Conservation (phyloP, 1,284 basidiomycete species). For the Pseudozyma sp. region DNA sequence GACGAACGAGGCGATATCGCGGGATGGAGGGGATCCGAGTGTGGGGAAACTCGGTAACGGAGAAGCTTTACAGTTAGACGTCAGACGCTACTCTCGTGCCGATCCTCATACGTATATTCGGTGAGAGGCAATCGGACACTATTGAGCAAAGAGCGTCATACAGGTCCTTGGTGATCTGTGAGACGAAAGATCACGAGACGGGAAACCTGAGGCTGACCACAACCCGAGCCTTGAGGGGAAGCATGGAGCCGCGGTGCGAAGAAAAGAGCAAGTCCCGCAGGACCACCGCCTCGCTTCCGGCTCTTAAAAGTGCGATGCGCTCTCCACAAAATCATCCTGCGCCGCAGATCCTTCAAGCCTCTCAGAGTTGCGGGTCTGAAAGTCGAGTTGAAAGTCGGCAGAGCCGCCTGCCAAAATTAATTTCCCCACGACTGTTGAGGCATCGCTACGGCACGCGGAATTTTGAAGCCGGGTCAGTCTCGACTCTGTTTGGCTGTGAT, state of each 20-base stretch:
- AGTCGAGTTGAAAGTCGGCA: too few species aligned
- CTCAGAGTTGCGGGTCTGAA: too few species aligned
- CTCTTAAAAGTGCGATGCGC: background rate
- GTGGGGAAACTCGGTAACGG: constrained; percentile 8
- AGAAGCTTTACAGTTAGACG: background rate
- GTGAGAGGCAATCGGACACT: too few species aligned
- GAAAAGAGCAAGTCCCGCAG: background rate
- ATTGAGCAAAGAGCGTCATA: too few species aligned
- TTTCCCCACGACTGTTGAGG: too few species aligned
- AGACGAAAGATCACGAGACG: background rate
- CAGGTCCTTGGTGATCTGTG: background rate
- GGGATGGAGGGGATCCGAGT: background rate
- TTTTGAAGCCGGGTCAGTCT: too few species aligned
- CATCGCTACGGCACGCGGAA: too few species aligned
- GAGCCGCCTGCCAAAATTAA: too few species aligned
- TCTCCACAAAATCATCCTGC: background rate
- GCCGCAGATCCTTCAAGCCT: constrained; percentile 1
- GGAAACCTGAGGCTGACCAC: too few species aligned
- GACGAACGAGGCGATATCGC: background rate
- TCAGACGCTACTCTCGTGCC: too few species aligned
- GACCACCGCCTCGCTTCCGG: background rate
- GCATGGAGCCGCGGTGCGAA: background rate
- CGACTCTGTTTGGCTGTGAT: too few species aligned
- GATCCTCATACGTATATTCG: too few species aligned
- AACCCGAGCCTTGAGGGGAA: background rate